These are phyloP conservation scores for Fibroporia radiculosa DNA, from an alignment of 768 basidiomycete genomes.

Conservation along the genomic window DNA sequence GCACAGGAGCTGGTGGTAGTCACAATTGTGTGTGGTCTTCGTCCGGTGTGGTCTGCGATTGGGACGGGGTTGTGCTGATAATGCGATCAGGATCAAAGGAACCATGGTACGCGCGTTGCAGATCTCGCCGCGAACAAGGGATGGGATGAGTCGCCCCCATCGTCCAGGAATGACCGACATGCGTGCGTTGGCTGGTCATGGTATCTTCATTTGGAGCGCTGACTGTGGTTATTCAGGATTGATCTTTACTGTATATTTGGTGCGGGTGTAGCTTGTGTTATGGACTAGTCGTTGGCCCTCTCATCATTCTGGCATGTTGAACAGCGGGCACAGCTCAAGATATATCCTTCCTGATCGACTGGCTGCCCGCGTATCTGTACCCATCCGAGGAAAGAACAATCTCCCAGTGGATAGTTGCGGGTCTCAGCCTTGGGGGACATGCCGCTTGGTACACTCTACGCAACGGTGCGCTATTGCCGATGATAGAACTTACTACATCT, in stretches of 20 bases:
- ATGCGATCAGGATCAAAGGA: constrained; percentile 38
- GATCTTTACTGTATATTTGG: no score
- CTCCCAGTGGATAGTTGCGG: constrained; percentile 62
- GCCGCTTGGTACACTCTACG: constrained; percentile 65
- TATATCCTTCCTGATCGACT: constrained; percentile 75
- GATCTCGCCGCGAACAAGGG: constrained; percentile 29
- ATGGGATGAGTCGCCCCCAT: constrained; percentile 26
- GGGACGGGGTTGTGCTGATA: background rate
- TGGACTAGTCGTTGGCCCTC: no score
- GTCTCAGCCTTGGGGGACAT: constrained; percentile 81
- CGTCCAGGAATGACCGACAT: constrained; percentile 30
- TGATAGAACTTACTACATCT: background rate
- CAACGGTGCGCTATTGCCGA: constrained; percentile 34
- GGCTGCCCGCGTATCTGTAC: constrained; percentile 67
- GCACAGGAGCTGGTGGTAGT: constrained; percentile 38
- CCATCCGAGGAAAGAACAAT: constrained; percentile 55
- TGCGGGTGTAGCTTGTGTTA: no score
- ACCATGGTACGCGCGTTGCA: constrained; percentile 39
- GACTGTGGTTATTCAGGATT: no score
- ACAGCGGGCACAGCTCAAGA: constrained; percentile 69
- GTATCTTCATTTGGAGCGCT: no score
- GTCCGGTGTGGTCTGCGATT: background rate
- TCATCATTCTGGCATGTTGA: no score
- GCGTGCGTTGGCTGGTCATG: constrained; percentile 32
- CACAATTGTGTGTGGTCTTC: constrained; percentile 30